phyloP scores from a whole-genome alignment of 176 grass and related monocot genomes.

The Phyllostachys edulis region DNA sequence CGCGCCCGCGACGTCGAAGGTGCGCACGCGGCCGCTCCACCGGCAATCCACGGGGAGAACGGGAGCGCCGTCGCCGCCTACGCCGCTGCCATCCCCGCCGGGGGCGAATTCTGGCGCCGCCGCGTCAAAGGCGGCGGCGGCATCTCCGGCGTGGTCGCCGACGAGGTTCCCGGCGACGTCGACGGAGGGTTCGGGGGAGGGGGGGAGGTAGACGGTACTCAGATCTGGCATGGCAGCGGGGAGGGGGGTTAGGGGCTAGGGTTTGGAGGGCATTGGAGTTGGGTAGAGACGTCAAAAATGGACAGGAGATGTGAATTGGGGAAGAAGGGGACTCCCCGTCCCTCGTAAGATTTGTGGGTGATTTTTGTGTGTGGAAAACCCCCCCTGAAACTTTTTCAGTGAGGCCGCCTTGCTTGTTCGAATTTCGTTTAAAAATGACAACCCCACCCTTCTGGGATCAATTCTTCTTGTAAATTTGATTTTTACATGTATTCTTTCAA shows the following conservation, averaged over 20 bases:
- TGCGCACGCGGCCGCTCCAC: slow-evolving; percentile 29
- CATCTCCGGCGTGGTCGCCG: slow-evolving; percentile 10
- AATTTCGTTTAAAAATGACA: background rate
- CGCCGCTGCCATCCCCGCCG: background rate
- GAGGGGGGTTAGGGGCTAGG: slow-evolving; percentile 16
- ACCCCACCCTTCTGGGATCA: background rate
- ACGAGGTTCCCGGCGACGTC: background rate
- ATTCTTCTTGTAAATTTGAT: too few relatives aligned
- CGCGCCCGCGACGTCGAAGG: background rate
- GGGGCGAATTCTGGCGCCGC: background rate
- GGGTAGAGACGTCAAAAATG: slow-evolving; percentile 10
- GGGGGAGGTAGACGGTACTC: slow-evolving; percentile 35
- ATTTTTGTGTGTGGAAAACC: background rate
- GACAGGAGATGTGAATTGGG: slow-evolving; percentile 24
- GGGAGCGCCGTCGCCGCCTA: background rate
- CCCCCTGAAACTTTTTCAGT: background rate
- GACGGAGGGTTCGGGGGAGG: slow-evolving; percentile 10
- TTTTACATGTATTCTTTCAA: too few relatives aligned
- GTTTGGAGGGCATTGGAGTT: slow-evolving; percentile 43
- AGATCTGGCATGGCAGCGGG: slow-evolving; percentile 52
- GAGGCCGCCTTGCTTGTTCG: background rate
- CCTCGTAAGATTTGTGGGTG: background rate
- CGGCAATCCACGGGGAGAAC: slow-evolving; percentile 26
- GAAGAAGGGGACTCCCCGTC: slow-evolving; percentile 11
- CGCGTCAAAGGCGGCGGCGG: background rate